Percentiles rank a stretch among this genome's conserved stretches.
Conservation (phyloP, 345 rosid genomes). For the Cardiospermum halicacabum region DNA sequence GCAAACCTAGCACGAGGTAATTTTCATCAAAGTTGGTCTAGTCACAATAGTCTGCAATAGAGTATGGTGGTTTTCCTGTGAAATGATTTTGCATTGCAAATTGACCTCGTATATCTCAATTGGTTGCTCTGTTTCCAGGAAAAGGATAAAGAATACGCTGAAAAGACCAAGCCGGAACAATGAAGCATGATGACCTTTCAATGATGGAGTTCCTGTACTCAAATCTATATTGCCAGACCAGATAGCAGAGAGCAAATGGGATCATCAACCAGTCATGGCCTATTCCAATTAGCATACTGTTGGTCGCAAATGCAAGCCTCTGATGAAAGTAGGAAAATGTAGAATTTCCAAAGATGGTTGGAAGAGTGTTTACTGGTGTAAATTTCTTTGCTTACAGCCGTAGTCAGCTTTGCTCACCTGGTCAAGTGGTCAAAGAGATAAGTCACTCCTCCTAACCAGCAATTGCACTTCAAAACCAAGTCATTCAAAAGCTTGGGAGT, state of each 20-base stretch:
- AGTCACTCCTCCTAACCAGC: neutral
- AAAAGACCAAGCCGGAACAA: constrained; percentile 29
- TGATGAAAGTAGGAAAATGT: neutral
- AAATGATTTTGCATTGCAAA: neutral
- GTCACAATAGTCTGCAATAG: neutral
- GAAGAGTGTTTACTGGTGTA: neutral
- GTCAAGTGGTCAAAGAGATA: neutral
- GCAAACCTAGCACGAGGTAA: constrained; percentile 38
- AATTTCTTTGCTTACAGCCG: neutral
- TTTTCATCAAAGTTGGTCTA: neutral
- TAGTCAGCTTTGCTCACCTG: neutral
- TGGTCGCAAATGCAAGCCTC: neutral
- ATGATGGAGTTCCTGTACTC: neutral
- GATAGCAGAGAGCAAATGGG: neutral
- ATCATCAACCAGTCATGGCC: neutral
- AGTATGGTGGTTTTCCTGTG: neutral
- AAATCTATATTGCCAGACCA: no score
- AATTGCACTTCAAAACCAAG: neutral
- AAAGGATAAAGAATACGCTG: constrained; percentile 26
- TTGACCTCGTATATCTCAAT: neutral
- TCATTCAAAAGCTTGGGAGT: neutral
- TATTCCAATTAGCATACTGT: neutral
- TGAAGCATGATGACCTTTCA: constrained; percentile 2
- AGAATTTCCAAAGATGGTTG: neutral
- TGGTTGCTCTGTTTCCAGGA: constrained; percentile 22